Evolutionary conservation across 2,329 filamentous ascomycete genomes (phyloP).

Genomic region (Exophiala bonariae): DNA sequence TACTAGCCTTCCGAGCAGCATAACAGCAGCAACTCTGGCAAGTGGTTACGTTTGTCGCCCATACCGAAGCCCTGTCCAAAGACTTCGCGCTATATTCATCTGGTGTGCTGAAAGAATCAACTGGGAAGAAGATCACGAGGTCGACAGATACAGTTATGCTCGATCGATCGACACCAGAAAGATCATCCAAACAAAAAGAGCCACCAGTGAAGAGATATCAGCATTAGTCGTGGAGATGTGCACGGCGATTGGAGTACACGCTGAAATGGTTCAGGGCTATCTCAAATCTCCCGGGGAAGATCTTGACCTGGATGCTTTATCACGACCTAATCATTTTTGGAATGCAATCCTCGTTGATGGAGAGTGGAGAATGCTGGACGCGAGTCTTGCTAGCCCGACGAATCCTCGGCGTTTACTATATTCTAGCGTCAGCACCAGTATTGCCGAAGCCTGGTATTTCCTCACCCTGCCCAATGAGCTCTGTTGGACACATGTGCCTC

Average conservation of each 20-base stretch:
- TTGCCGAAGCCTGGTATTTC: constrained; percentile 90
- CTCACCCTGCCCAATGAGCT: constrained; percentile 83
- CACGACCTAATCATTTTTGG: constrained; percentile 96
- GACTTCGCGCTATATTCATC: constrained; percentile 90
- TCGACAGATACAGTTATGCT: constrained; percentile 43
- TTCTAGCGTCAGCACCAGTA: constrained; percentile 67
- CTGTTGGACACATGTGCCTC: constrained; percentile 93
- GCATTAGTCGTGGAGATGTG: constrained; percentile 92
- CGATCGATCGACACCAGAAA: constrained; percentile 68
- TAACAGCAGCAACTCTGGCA: constrained; percentile 77
- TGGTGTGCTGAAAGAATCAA: constrained; percentile 94
- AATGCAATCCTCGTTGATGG: constrained; percentile 90
- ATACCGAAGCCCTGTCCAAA: constrained; percentile 90
- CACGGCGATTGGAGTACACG: constrained; percentile 78
- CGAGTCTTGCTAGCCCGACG: constrained; percentile 85
- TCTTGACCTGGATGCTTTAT: constrained; percentile 75
- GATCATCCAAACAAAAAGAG: constrained; percentile 80
- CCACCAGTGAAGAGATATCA: constrained; percentile 86
- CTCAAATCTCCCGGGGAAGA: constrained; percentile 86
- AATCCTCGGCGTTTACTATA: constrained; percentile 78
- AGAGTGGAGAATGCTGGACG: constrained; percentile 96
- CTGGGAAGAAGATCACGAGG: constrained; percentile 94
- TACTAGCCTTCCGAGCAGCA: constrained; percentile 76
- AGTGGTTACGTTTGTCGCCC: constrained; percentile 92
- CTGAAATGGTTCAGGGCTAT: constrained; percentile 84